Evolutionary conservation across 2,329 filamentous ascomycete genomes (phyloP), one percentile per base, ranked within the genome.

Genomic region (Trichothecium sympodiale): DNA sequence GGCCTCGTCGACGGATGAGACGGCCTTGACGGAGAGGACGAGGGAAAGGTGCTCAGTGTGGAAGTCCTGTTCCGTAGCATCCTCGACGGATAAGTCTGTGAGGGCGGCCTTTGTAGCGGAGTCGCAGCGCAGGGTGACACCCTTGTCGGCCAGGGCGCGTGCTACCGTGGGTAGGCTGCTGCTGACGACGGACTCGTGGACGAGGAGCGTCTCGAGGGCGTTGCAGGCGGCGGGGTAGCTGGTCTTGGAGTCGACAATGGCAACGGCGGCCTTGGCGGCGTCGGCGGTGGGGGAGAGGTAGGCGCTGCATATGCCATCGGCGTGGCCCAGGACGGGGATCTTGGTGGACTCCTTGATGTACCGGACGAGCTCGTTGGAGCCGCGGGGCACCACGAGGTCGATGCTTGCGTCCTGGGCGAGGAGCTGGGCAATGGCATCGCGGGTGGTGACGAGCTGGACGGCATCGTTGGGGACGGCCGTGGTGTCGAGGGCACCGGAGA

Each of bases 141-240:
- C 86, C 54, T 83, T 83, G 23, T 66, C 67, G 4, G 85, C 61
- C 1, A 98, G 71, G 2, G 81, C 83, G 40, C 72, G 57, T n/a
- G 83, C 88, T 12, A 91, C 77, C 2, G 59, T 51, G 1, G 86
- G 83, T 30, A 94, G 72, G 27, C 83, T 55, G 4, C 73, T 80
- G 25, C 59, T 53, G 3, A 94, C 65, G 1, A 79, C 80, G 13
- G 72, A 61, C 41, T 83, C 70, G 48, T 95, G 80, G 4, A 96
- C 82, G 14, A 98, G 74, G 8, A 98, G 71, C 2, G 87, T 93
- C 62, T 98, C 91, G n/a, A 88, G 62, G 29, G 83, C 79, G 63
- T 98, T 98, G 68, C 91, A 98, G 12, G 89, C 91, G 27, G 91
- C 91, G 2, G 89, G 86, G 53, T 98, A 98, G 57, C 81, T 83